A percentile compares a stretch with the other conserved stretches of the same genome.
These are phyloP conservation scores for Dryas integrifolia DNA, from an alignment of 331 rosid species.

Conservation along the genomic window DNA sequence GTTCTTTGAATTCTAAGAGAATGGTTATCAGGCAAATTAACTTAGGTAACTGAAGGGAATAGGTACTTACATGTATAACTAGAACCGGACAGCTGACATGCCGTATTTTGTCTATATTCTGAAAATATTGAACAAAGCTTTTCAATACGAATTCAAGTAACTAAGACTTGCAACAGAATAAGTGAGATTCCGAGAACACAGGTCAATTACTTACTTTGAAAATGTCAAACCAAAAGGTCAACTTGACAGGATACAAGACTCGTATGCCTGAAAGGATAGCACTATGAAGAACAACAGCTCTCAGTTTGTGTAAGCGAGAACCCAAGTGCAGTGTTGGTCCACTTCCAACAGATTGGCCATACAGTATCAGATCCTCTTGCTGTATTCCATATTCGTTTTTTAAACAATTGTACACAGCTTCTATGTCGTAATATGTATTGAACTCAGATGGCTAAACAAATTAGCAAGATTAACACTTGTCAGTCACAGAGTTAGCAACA, in stretches of 20 bases:
- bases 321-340: slow-evolving; percentile 88
- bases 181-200: neutral
- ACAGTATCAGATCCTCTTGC: slow-evolving; percentile 81
- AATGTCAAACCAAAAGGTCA: slow-evolving; percentile 93
- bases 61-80: slow-evolving; percentile 79
- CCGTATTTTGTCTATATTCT: slow-evolving; percentile 90
- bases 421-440: slow-evolving; percentile 83
- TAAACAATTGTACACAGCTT: slow-evolving; percentile 84
- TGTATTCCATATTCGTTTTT: slow-evolving; percentile 59
- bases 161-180: neutral
- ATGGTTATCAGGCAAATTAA: neutral
- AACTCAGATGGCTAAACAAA: slow-evolving; percentile 74
- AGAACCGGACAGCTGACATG: slow-evolving; percentile 68
- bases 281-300: slow-evolving; percentile 92
- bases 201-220: slow-evolving; percentile 59
- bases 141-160: slow-evolving; percentile 26
- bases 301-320: slow-evolving; percentile 56
- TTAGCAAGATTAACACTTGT: slow-evolving; percentile 32
- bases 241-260: slow-evolving; percentile 79
- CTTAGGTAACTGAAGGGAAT: slow-evolving; percentile 17
- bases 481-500: slow-evolving; percentile 11
- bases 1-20: neutral
- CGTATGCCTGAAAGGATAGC: slow-evolving; percentile 92
- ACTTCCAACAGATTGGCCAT: slow-evolving; percentile 96
- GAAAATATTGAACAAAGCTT: slow-evolving; percentile 32